A percentile compares a stretch with the other conserved stretches of the same genome.
phyloP scores from a whole-genome alignment of 176 grass and related monocot genomes.

The Alopecurus myosuroides region DNA sequence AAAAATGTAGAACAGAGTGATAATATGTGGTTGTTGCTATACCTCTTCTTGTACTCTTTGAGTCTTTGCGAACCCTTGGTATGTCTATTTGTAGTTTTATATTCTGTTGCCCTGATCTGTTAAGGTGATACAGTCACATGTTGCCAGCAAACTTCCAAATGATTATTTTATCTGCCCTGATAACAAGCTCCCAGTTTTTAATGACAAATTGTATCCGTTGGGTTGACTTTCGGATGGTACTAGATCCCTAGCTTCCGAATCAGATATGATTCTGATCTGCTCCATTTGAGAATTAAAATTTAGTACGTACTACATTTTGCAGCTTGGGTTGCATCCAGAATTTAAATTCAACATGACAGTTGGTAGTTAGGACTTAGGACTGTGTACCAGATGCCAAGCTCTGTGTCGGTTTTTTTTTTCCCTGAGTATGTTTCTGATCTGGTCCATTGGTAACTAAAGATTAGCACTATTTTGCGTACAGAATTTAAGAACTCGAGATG shows the following conservation, averaged over 20 bases:
- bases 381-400: not conserved
- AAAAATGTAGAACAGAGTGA: not conserved
- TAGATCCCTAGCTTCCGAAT: not conserved
- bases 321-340: constrained; percentile 92
- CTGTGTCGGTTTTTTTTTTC: not conserved
- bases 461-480: constrained; percentile 41
- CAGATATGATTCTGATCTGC: not conserved
- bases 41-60: not conserved
- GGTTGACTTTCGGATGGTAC: not conserved
- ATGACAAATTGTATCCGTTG: not conserved
- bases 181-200: not conserved
- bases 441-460: constrained; percentile 2
- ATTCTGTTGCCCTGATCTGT: constrained; percentile 2
- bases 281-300: constrained; percentile 7
- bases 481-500: constrained; percentile 80
- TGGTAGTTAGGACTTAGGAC: constrained; percentile 56
- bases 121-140: not conserved
- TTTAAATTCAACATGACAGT: constrained; percentile 70
- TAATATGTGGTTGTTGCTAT: not conserved
- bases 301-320: constrained; percentile 12
- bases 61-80: not conserved
- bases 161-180: not conserved
- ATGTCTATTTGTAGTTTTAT: not conserved
- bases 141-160: constrained; percentile 7
- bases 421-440: not conserved